Evolutionary conservation across 257 asterid species (phyloP), one percentile per base, ranked within the genome.

Genomic region (Linderniella brevidens): DNA sequence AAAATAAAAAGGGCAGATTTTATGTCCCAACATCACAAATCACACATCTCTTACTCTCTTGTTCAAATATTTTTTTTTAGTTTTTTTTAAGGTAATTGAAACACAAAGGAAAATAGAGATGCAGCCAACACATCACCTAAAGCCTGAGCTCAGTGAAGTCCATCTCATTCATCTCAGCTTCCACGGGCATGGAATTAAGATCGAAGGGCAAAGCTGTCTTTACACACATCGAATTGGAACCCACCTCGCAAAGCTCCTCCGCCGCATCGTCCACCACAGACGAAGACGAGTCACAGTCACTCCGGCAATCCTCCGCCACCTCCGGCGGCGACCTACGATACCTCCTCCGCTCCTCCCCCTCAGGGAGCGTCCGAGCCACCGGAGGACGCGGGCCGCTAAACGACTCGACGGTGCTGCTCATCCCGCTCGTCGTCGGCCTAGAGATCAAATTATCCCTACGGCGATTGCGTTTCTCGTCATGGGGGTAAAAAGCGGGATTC

Each of bases 361-460:
- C 32, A 6, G 32, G 32, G 6, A 25, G 3, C 32, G 32, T 3
- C 32, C 32, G 32, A 25, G 32, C 32, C 4, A 25, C 32, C 32
- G 32, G 32, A 3, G 32, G 32, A 25, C 32, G 32, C 32, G 93
- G 93, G 14, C 93, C 82, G 46, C 88, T 77, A 42, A 77, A 77
- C 1, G 84, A 74, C 60, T 80, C 93, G 16, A 80, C 88, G 37
- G 93, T 77, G 63, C 79, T 74, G 70, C 87, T 77, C 84, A 77
- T 63, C 29, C 84, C 62, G 71, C 93, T 80, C 0, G 77, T 64
- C 0, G 93, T 61, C 4, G 88, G 88, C 56, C 93, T 65, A 55
- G 66, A 67, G 44, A 48, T 76, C 3, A 72, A 61, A n/a, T n/a
- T n/a, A n/a, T n/a, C n/a, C 17, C 71, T 56, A 17, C 63, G 40